Evolutionary conservation across 2,329 filamentous ascomycete species (phyloP).

Genomic region (Dichotomopilus funicola): DNA sequence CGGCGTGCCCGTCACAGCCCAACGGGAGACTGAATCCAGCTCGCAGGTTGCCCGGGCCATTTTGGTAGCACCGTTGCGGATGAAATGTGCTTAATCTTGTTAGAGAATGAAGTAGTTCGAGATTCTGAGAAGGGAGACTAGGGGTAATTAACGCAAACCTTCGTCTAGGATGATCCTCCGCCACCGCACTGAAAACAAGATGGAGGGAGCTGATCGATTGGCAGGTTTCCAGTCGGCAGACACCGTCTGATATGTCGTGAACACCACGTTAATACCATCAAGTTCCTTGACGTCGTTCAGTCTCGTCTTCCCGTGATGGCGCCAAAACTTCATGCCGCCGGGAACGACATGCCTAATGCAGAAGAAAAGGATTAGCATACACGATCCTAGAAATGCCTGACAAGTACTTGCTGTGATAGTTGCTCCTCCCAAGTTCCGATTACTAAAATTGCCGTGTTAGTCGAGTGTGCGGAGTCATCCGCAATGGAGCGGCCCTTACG

Average conservation of each 20-base stretch:
- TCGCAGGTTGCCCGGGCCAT: constrained; percentile 34
- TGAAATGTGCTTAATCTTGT: constrained; percentile 13
- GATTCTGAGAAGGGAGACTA: too few species aligned
- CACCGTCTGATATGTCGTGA: constrained; percentile 39
- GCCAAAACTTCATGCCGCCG: constrained; percentile 21
- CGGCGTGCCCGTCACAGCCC: constrained; percentile 44
- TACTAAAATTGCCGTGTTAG: constrained; percentile 23
- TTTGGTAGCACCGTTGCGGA: constrained; percentile 31
- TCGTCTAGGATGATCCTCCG: constrained; percentile 34
- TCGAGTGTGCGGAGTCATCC: background rate
- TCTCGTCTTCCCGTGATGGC: constrained; percentile 29
- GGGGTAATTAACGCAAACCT: constrained; percentile 21
- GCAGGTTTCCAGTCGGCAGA: constrained; percentile 29
- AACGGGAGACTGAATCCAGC: constrained; percentile 33
- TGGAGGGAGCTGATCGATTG: background rate
- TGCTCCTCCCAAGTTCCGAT: constrained; percentile 36
- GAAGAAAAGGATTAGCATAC: background rate
- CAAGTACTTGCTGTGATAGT: constrained; percentile 12
- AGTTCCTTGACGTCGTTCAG: constrained; percentile 17
- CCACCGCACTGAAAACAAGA: constrained; percentile 33
- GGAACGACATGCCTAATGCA: constrained; percentile 25
- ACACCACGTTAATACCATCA: constrained; percentile 24
- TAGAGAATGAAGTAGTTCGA: background rate
- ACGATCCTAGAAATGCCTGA: background rate
- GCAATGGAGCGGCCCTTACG: constrained; percentile 17